These are phyloP conservation scores for Alnus rubra DNA, from an alignment of 306 rosid species.

Conservation along the genomic window DNA sequence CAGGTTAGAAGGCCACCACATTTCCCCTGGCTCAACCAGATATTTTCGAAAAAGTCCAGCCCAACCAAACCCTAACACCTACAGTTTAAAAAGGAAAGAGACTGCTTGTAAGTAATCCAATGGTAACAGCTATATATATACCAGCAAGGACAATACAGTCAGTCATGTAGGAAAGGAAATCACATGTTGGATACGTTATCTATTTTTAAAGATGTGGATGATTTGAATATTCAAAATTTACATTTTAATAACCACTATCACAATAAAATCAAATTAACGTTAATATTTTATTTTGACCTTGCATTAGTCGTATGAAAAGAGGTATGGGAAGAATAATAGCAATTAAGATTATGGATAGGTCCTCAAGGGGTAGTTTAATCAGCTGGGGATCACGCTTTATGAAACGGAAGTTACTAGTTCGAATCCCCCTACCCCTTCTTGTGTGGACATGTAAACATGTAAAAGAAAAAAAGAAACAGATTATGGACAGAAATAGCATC, in stretches of 20 bases:
- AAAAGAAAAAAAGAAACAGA: no score
- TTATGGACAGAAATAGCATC: background rate
- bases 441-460: no score
- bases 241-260: background rate
- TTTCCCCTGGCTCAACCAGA: slow-evolving; percentile 76
- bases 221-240: background rate
- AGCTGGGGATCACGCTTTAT: no score
- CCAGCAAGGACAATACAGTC: background rate
- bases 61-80: slow-evolving; percentile 77
- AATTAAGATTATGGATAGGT: background rate
- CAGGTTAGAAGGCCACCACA: slow-evolving; percentile 89
- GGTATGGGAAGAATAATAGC: background rate
- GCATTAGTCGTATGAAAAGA: background rate
- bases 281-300: background rate
- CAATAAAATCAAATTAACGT: background rate
- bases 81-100: slow-evolving; percentile 12
- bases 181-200: background rate
- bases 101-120: background rate
- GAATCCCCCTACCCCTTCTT: no score
- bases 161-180: background rate
- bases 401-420: no score
- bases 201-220: background rate
- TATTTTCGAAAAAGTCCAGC: slow-evolving; percentile 70
- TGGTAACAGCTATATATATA: background rate
- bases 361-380: no score